phyloP scores from a whole-genome alignment of 805 yeast genomes.

The Spathaspora girioi region DNA sequence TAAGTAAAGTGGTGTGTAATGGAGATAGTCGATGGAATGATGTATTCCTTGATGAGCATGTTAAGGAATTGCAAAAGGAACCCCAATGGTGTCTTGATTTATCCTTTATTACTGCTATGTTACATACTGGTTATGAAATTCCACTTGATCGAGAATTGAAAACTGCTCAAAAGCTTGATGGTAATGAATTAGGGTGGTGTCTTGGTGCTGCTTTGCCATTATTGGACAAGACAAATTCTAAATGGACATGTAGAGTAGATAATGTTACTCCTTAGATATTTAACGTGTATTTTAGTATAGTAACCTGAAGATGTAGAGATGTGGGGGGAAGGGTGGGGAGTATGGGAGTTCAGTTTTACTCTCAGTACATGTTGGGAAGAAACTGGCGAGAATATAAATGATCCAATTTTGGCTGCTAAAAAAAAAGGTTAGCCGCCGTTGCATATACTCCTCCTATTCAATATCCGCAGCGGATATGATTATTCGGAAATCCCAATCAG shows the following conservation, averaged over 20 bases:
- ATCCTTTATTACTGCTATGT: constrained; percentile 81
- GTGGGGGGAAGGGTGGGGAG: too few relatives aligned
- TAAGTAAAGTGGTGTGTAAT: constrained; percentile 80
- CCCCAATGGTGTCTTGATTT: constrained; percentile 95
- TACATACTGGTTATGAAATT: constrained; percentile 96
- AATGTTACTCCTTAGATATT: constrained; percentile 6
- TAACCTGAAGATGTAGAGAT: not conserved
- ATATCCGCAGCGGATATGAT: not conserved
- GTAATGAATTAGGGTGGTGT: constrained; percentile 97
- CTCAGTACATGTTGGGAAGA: too few relatives aligned
- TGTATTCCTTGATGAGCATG: constrained; percentile 62
- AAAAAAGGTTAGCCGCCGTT: not conserved
- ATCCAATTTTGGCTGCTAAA: not conserved
- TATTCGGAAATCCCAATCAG: not conserved
- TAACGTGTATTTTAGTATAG: not conserved
- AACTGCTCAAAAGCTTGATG: constrained; percentile 86
- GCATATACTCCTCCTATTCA: not conserved
- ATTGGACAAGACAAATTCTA: constrained; percentile 54
- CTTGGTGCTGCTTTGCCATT: constrained; percentile 95
- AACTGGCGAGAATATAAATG: too few relatives aligned
- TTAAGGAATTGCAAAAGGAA: constrained; percentile 64
- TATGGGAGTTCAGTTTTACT: too few relatives aligned
- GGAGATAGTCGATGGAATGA: constrained; percentile 78
- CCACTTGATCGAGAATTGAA: constrained; percentile 85
- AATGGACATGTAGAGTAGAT: constrained; percentile 65